These are phyloP conservation scores for Pseudohalonectria lignicola DNA, from an alignment of 2,329 filamentous ascomycete genomes.

Conservation along the genomic window DNA sequence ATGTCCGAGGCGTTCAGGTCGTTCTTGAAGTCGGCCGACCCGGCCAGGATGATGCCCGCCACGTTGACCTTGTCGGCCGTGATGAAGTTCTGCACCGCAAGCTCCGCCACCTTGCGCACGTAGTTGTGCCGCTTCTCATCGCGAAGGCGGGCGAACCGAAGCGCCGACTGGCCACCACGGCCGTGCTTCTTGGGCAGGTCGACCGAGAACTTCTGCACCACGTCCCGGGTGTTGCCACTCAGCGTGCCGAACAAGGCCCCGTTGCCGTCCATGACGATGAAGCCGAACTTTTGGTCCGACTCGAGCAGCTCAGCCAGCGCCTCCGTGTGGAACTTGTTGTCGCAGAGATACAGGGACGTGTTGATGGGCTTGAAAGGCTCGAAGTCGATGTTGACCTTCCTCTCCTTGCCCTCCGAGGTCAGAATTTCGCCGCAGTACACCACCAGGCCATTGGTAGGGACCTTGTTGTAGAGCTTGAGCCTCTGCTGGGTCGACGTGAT, in stretches of 20 bases:
- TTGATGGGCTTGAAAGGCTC: conserved; percentile 99
- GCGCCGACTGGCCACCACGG: conserved; percentile 97
- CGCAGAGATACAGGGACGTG: conserved; percentile 96
- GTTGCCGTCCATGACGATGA: conserved; percentile 99
- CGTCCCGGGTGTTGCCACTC: conserved; percentile 92
- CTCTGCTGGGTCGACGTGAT: conserved; percentile 99
- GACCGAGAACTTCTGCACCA: conserved; percentile 96
- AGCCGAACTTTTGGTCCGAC: conserved; percentile 98
- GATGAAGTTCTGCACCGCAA: conserved; percentile 98
- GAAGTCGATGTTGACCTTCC: conserved; percentile 99
- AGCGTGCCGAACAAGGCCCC: conserved; percentile 94
- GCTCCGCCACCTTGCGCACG: conserved; percentile 93
- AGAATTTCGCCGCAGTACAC: conserved; percentile 99
- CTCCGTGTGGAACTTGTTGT: conserved; percentile 99
- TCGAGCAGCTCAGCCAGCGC: conserved; percentile 93
- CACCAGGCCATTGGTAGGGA: conserved; percentile 92
- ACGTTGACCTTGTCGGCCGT: conserved; percentile 98
- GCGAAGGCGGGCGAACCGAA: conserved; percentile 98
- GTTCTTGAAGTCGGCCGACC: conserved; percentile 99
- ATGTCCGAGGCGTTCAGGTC: conserved; percentile 95
- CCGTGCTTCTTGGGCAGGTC: conserved; percentile 99
- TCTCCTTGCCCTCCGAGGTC: conserved; percentile 94
- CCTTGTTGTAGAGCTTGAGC: conserved; percentile 98
- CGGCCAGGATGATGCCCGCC: conserved; percentile 85
- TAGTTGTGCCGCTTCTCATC: conserved; percentile 99